Evolutionary conservation across 805 yeast genomes (phyloP).

Genomic region (Candida maris): DNA sequence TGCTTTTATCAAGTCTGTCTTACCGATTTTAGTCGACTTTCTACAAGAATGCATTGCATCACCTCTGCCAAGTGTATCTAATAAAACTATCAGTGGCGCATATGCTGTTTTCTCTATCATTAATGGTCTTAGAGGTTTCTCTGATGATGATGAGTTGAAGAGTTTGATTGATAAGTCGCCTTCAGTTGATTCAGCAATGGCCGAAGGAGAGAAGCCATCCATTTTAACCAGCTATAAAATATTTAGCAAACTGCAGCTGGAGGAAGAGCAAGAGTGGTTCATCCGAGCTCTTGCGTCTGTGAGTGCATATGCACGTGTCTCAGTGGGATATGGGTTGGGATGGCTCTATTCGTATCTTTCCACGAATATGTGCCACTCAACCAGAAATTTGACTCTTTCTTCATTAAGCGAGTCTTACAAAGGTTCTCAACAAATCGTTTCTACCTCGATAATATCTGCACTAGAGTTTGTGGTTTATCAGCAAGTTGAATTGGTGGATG

Average conservation of each 20-base stretch:
- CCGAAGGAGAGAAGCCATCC: conserved; percentile 44
- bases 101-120: conserved; percentile 40
- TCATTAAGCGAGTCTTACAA: conserved; percentile 33
- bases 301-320: conserved; percentile 18
- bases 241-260: conserved; percentile 44
- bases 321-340: conserved; percentile 39
- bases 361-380: conserved; percentile 30
- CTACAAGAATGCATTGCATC: conserved; percentile 44
- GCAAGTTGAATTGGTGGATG: conserved; percentile 13
- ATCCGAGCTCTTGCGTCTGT: conserved; percentile 41
- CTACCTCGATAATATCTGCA: conserved; percentile 43
- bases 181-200: conserved; percentile 34
- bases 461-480: conserved; percentile 29
- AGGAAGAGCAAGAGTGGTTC: conserved; percentile 51
- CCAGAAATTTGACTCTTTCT: conserved; percentile 34
- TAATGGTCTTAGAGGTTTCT: conserved; percentile 17
- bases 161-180: conserved; percentile 25
- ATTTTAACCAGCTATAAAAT: conserved; percentile 46
- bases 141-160: conserved; percentile 24
- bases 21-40: conserved; percentile 28
- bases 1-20: conserved; percentile 11
- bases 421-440: conserved; percentile 36
- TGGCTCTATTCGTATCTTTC: conserved; percentile 50
- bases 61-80: conserved; percentile 52
- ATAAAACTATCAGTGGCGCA: conserved; percentile 50